phyloP scores from a whole-genome alignment of 345 rosid genomes.

The Eucalyptus tenuipes region DNA sequence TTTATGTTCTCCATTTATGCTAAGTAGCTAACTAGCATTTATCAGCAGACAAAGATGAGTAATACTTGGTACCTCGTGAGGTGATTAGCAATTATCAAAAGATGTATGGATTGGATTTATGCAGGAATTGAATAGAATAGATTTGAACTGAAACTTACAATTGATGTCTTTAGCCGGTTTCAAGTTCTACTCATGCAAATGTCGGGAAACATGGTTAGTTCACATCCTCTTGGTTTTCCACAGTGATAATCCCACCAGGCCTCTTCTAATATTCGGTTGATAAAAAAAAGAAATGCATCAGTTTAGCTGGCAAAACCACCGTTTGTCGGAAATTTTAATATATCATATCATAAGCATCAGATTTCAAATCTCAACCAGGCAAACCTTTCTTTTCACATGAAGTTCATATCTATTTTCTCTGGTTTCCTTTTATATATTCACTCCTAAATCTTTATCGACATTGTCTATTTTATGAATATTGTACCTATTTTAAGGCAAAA shows the following conservation, averaged over 20 bases:
- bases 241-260: neutral
- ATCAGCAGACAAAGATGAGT: neutral
- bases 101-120: neutral
- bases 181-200: neutral
- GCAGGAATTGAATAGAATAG: neutral
- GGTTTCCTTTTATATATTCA: neutral
- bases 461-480: neutral
- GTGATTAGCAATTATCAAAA: neutral
- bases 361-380: neutral
- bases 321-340: neutral
- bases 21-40: neutral
- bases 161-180: neutral
- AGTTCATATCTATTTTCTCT: neutral
- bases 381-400: neutral
- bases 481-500: neutral
- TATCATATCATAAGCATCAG: neutral
- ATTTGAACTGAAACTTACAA: neutral
- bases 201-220: neutral
- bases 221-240: neutral
- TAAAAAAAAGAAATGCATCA: neutral
- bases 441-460: neutral
- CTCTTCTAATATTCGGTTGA: neutral
- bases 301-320: neutral
- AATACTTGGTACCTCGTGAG: neutral
- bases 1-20: neutral